Percentiles rank a stretch among this genome's conserved stretches.
Evolutionary conservation across 1,139 yeast genomes (phyloP).

Genomic region (Suhomyces terraborum): DNA sequence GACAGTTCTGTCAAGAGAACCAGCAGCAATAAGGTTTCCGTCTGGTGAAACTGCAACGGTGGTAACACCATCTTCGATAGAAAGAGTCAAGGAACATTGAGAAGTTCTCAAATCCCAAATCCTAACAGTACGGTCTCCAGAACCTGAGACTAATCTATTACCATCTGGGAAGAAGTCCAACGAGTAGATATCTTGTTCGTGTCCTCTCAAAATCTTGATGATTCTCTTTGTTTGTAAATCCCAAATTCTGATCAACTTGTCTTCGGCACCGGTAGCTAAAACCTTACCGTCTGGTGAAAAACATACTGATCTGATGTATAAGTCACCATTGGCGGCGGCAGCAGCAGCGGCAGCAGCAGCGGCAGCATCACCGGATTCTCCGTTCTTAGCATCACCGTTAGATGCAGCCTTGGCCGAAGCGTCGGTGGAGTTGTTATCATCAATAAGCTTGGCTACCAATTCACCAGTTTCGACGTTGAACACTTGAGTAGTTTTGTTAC

Average conservation of each 20-base stretch:
- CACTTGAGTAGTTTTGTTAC: slow-evolving; percentile 94
- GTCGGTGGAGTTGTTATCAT: slow-evolving; percentile 59
- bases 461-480: slow-evolving; percentile 93
- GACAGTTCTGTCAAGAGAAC: slow-evolving; percentile 92
- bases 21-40: slow-evolving; percentile 93
- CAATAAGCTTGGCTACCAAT: slow-evolving; percentile 78
- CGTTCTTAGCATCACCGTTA: slow-evolving; percentile 23
- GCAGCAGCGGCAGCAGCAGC: slow-evolving; percentile 30
- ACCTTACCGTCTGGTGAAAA: slow-evolving; percentile 96
- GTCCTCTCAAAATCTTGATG: slow-evolving; percentile 87
- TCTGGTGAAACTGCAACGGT: slow-evolving; percentile 97
- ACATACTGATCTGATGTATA: slow-evolving; percentile 93
- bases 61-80: slow-evolving; percentile 97
- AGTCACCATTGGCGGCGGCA: slow-evolving; percentile 66
- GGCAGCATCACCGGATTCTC: slow-evolving; percentile 20
- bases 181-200: slow-evolving; percentile 96
- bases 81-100: slow-evolving; percentile 83
- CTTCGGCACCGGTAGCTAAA: slow-evolving; percentile 98
- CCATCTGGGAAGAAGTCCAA: slow-evolving; percentile 96
- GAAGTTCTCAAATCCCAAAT: slow-evolving; percentile 96
- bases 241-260: slow-evolving; percentile 95
- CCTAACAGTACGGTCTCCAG: slow-evolving; percentile 95
- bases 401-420: slow-evolving; percentile 30
- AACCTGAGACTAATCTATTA: slow-evolving; percentile 89
- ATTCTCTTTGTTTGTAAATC: slow-evolving; percentile 86